These are phyloP conservation scores for Aspergillus amoenus DNA, from an alignment of 2,329 filamentous ascomycete species.

Conservation along the genomic window DNA sequence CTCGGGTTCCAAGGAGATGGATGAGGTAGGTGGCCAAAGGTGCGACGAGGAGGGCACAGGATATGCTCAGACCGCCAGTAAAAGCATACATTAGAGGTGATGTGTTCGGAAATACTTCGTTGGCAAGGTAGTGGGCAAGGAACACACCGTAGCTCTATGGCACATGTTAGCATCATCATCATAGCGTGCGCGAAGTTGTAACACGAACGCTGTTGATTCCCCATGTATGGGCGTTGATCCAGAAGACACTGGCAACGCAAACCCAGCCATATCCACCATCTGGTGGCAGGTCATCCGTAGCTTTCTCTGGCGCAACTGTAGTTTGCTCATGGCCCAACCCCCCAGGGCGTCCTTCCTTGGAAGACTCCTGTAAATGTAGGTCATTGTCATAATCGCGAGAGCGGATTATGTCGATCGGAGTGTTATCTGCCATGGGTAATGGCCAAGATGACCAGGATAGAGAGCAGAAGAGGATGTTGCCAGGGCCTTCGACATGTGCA, in stretches of 20 bases:
- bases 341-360: neutral
- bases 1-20: constrained; percentile 53
- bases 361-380: neutral
- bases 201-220: constrained; percentile 64
- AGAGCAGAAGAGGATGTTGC: neutral
- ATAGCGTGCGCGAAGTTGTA: neutral
- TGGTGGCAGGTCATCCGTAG: constrained; percentile 37
- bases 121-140: constrained; percentile 58
- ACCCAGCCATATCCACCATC: constrained; percentile 65
- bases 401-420: constrained; percentile 30
- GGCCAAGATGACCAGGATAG: neutral
- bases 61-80: constrained; percentile 60
- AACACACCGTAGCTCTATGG: constrained; percentile 55
- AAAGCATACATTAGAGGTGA: constrained; percentile 59
- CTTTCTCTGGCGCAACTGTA: constrained; percentile 23
- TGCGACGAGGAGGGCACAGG: constrained; percentile 56
- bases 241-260: constrained; percentile 54
- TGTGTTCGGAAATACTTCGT: constrained; percentile 55
- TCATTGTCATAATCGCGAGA: constrained; percentile 18
- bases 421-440: constrained; percentile 32
- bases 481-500: neutral
- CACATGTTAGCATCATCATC: constrained; percentile 1
- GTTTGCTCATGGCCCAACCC: constrained; percentile 12
- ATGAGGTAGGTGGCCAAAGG: constrained; percentile 57
- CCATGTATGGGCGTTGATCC: constrained; percentile 72